A percentile compares a stretch with the other conserved stretches of the same genome.
These are phyloP conservation scores for Pleurotus platypus DNA, from an alignment of 768 basidiomycete genomes.

Conservation along the genomic window DNA sequence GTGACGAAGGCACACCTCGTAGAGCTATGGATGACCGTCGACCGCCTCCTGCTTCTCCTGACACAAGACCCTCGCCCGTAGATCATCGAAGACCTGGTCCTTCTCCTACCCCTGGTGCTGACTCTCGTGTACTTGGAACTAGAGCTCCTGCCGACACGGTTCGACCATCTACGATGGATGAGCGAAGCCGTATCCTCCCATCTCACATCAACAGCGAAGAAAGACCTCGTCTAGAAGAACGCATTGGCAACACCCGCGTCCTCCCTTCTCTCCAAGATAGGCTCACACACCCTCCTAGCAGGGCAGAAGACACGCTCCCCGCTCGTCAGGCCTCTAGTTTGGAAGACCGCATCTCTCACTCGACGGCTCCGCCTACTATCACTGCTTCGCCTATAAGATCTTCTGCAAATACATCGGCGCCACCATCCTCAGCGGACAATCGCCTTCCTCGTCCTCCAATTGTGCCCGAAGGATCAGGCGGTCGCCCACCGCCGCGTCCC, in stretches of 20 bases:
- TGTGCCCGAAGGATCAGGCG: constrained; percentile 11
- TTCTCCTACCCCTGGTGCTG: neutral
- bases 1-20: neutral
- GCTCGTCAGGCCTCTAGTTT: constrained; percentile 27
- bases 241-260: neutral
- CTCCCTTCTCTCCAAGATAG: constrained; percentile 3
- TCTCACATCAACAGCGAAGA: neutral
- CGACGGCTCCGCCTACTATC: constrained; percentile 17
- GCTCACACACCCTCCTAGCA: neutral
- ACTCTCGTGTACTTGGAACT: neutral
- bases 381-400: constrained; percentile 17
- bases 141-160: neutral
- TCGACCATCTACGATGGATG: neutral
- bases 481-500: constrained; percentile 14
- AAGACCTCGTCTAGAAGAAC: neutral
- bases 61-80: neutral
- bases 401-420: neutral
- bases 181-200: neutral
- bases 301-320: constrained; percentile 11
- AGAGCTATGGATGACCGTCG: neutral
- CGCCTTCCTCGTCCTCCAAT: constrained; percentile 6
- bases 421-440: neutral
- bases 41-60: neutral
- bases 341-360: constrained; percentile 38
- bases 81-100: neutral